A percentile compares a stretch with the other conserved stretches of the same genome.
phyloP scores from a whole-genome alignment of 1,139 yeast species.

The Suhomyces kunorum region DNA sequence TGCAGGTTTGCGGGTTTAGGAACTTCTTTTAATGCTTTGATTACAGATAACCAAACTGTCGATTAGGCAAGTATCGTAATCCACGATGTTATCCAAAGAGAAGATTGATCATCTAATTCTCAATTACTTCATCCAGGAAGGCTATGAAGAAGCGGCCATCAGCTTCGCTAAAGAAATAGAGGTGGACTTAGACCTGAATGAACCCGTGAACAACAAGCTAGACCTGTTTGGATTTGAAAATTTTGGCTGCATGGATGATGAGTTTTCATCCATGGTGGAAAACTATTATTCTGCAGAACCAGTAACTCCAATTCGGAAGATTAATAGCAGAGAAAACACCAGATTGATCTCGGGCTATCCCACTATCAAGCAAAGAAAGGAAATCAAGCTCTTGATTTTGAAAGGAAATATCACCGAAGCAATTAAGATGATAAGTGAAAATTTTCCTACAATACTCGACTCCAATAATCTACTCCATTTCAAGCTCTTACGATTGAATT shows the following conservation, averaged over 20 bases:
- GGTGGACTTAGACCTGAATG: conserved; percentile 7
- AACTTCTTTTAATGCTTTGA: too few relatives aligned
- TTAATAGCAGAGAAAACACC: conserved; percentile 14
- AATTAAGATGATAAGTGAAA: conserved; percentile 44
- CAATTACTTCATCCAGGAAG: conserved; percentile 59
- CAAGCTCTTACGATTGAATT: conserved; percentile 57
- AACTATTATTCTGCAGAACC: conserved; percentile 16
- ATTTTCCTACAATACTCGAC: conserved; percentile 58
- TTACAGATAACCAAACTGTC: too few relatives aligned
- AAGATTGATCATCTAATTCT: conserved; percentile 50
- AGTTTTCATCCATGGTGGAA: conserved; percentile 21
- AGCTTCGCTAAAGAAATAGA: conserved; percentile 48
- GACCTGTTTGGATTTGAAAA: conserved; percentile 9
- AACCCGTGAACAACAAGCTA: conserved; percentile 3
- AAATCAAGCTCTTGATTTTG: conserved; percentile 49
- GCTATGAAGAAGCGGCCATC: conserved; percentile 53
- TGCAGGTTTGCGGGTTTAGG: too few relatives aligned
- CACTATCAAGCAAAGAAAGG: conserved; percentile 49
- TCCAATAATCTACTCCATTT: conserved; percentile 60
- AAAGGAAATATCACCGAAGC: conserved; percentile 53
- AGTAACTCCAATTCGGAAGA: background rate
- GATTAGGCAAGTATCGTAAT: background rate
- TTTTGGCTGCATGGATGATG: conserved; percentile 15
- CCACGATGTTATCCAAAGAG: conserved; percentile 23
- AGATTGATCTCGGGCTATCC: conserved; percentile 39